Evolutionary conservation across 805 yeast genomes (phyloP).

Genomic region (Starmerella stellata): DNA sequence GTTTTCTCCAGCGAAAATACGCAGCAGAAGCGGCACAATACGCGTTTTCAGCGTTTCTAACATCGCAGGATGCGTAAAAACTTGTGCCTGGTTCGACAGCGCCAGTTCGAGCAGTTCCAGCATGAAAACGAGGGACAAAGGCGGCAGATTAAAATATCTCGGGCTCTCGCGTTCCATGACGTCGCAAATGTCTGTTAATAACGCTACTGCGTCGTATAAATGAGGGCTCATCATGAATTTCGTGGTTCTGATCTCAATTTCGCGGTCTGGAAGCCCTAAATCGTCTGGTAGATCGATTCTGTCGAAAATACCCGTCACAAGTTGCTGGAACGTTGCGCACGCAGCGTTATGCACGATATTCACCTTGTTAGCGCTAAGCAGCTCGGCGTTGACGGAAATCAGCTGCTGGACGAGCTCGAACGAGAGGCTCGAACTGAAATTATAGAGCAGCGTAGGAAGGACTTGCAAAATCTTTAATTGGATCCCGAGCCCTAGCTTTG

Average conservation of each 20-base stretch:
- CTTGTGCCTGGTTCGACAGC: conserved; percentile 39
- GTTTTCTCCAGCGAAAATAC: conserved; percentile 37
- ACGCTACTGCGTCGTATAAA: conserved; percentile 50
- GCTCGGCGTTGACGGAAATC: conserved; percentile 48
- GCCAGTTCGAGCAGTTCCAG: conserved; percentile 73
- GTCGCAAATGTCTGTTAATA: conserved; percentile 56
- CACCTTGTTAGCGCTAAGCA: conserved; percentile 50
- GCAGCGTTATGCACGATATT: conserved; percentile 78
- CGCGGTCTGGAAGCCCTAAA: conserved; percentile 7
- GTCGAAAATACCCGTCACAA: conserved; percentile 63
- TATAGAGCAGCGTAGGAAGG: conserved; percentile 54
- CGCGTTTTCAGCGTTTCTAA: conserved; percentile 46
- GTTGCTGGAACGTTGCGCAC: conserved; percentile 77
- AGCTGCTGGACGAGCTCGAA: conserved; percentile 41
- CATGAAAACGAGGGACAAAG: conserved; percentile 46
- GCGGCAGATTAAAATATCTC: conserved; percentile 32
- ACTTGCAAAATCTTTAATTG: conserved; percentile 75
- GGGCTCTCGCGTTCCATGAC: conserved; percentile 44
- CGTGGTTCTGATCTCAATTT: conserved; percentile 21
- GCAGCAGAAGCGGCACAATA: conserved; percentile 56
- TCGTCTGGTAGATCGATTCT: conserved; percentile 27
- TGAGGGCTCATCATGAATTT: conserved; percentile 30
- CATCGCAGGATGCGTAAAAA: conserved; percentile 51
- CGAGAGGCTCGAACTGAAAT: conserved; percentile 36
- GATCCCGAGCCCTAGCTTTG: conserved; percentile 59